Base-by-base conservation (phyloP, 257 asterid genomes). In the Fraxinus anomala region DNA sequence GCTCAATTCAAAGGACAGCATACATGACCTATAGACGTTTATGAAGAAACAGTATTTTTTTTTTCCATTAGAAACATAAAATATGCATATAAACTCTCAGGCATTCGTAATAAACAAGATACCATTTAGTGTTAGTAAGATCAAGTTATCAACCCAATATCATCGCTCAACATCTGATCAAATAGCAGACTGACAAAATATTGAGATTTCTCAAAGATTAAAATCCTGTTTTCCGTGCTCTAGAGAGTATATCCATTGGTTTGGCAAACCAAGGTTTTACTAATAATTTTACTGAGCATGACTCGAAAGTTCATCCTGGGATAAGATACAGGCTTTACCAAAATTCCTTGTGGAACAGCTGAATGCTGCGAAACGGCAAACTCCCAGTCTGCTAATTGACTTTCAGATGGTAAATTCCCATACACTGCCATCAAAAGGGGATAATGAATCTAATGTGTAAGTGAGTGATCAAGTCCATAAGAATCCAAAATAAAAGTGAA, bases 381-480 rank as follows among this genome's bases (percentile, higher is more conserved):
- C 83, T 93, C 98, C 99, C 99, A 95, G 78, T 95, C 97, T 59
- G 93, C 88, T 81, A 95, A 88, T 82, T 95, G 97, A 61, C 78
- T 82, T 88, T 91, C 90, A 66, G 99, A 87, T 37, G 99, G 99
- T 77, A 95, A 83, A 86, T 88, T 91, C 26, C 98, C 98, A 70
- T 95, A 95, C 94, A 95, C 99, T 95, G 90, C 74, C 81, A 80
- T 39, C 34, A 16, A 70, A 75, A 77, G 63, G 47, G 34, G 47
- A 81, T 24, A 40, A 70, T 44, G 30, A 36, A 70, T 47, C 26
- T 66, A 79, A 36, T 14, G 37, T 26, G 40, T 76, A 65, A 69
- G 80, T 23, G 42, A 39, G 44, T 59, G 44, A 14, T 47, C 6
- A 47, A 47, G n/a, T 47, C 56, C 19, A 47, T 14, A 14, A 14